These are phyloP conservation scores for Lactifluus piperatus DNA, from an alignment of 768 basidiomycete genomes.

Conservation along the genomic window DNA sequence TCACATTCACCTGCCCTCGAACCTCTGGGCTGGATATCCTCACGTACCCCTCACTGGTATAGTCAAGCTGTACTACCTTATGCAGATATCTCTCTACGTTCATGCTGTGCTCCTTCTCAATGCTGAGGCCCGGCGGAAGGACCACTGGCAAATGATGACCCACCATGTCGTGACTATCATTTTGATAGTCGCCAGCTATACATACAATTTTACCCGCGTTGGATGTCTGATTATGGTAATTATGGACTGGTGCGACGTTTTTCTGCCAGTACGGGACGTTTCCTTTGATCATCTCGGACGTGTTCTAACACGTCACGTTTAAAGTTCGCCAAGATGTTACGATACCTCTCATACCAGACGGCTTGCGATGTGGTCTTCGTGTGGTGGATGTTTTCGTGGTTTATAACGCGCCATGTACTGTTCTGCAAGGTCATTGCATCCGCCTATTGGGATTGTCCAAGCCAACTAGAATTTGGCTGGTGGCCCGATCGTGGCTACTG, in stretches of 20 bases:
- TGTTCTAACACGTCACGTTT: neutral
- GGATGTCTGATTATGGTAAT: slow-evolving; percentile 85
- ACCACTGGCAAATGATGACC: slow-evolving; percentile 92
- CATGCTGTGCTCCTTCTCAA: slow-evolving; percentile 91
- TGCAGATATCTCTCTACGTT: slow-evolving; percentile 79
- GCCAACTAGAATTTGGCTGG: slow-evolving; percentile 48
- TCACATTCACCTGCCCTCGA: slow-evolving; percentile 61
- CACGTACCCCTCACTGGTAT: slow-evolving; percentile 71
- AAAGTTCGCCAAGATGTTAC: slow-evolving; percentile 89
- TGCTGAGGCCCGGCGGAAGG: slow-evolving; percentile 85
- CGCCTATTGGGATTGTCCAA: slow-evolving; percentile 41
- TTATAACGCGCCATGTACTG: slow-evolving; percentile 79
- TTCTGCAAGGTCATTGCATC: slow-evolving; percentile 67
- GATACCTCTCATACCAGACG: slow-evolving; percentile 60
- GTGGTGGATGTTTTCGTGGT: slow-evolving; percentile 82
- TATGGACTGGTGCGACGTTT: slow-evolving; percentile 93
- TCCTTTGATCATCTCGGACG: neutral
- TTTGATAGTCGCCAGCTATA: slow-evolving; percentile 73
- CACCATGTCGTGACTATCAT: slow-evolving; percentile 88
- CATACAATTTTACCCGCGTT: slow-evolving; percentile 76
- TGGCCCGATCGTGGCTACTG: slow-evolving; percentile 48
- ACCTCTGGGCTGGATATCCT: slow-evolving; percentile 75
- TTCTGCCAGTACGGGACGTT: slow-evolving; percentile 55
- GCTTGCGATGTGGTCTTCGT: slow-evolving; percentile 71
- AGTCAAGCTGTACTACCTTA: slow-evolving; percentile 85